phyloP scores from a whole-genome alignment of 1,284 basidiomycete genomes.

The Sporisorium sorghi region DNA sequence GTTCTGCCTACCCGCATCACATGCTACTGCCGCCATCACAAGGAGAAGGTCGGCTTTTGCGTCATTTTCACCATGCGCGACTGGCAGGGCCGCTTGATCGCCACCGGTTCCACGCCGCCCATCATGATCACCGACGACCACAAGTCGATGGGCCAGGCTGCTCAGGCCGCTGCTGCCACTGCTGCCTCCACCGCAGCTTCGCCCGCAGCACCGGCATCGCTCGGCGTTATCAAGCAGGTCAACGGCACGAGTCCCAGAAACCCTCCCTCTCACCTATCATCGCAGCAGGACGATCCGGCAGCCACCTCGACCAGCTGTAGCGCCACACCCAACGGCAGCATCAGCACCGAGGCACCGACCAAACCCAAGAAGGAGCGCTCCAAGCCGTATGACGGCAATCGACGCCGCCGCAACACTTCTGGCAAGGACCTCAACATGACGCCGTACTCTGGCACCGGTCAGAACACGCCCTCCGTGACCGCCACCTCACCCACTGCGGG shows the following conservation, averaged over 20 bases:
- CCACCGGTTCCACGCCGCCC: conserved; percentile 84
- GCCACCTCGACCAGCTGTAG: conserved; percentile 34
- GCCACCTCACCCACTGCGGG: conserved; percentile 26
- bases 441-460: conserved; percentile 42
- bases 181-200: conserved; percentile 32
- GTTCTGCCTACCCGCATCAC: conserved; percentile 93
- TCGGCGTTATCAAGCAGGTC: conserved; percentile 41
- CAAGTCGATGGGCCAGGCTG: conserved; percentile 77
- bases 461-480: conserved; percentile 40
- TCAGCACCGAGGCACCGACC: conserved; percentile 14
- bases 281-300: conserved; percentile 18
- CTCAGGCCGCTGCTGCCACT: conserved; percentile 41
- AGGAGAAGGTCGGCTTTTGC: conserved; percentile 94
- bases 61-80: conserved; percentile 91
- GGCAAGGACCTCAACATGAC: conserved; percentile 55
- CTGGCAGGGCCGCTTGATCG: conserved; percentile 82
- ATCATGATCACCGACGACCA: conserved; percentile 96
- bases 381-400: conserved; percentile 61
- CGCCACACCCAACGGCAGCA: conserved; percentile 40
- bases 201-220: conserved; percentile 29
- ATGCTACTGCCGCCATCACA: conserved; percentile 98
- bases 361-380: conserved; percentile 50
- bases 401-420: conserved; percentile 51
- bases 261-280: conserved; percentile 9
- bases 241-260: conserved; percentile 39